Base-by-base conservation (phyloP, 495 filamentous ascomycete genomes). In the Hypomontagnella submonticulosa region DNA sequence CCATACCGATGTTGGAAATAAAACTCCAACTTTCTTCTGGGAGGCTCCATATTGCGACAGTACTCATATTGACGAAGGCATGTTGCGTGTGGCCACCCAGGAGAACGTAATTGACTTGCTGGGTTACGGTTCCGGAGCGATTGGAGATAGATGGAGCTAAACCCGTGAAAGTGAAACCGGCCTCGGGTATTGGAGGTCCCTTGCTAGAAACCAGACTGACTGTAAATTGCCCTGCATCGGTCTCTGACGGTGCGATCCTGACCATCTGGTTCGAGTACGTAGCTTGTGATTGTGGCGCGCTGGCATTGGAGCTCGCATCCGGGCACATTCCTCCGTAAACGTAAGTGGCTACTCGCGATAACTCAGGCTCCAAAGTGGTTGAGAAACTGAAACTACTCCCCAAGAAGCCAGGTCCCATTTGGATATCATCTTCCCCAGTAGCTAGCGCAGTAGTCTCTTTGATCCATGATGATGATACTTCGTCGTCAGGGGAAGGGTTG, bases 1-100 rank as follows among this genome's bases (percentile, higher is more conserved):
- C 77, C 10, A 93, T 85, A 1, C 19, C 37, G 13, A 74, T 63
- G 13, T 53, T 46, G 19, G 81, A 80, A 4, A 93, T 77, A 72
- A 95, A 97, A 37, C 82, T 87, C 94, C 94, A 98, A 56, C 84
- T 90, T 64, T 91, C 87, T 65, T 96, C 88, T 3, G 94, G 94
- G 13, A 96, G 79, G 20, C 86, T 92, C 79, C 93, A 97, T 1
- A 98, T 77, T 0, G 94, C 94, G 7, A 94, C 84, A 59, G 92
- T 90, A 32, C 90, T 92, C 90, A 96, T 97, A 72, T 97, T 96
- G 71, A 97, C 86, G 66, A 97, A 97, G 0, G 92, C 94, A 11
- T 79, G 68, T 63, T 86, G 80, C 0, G 93, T 97, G 72, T 97
- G 92, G 0, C 94, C 94, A 10, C 93, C 94, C 38, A 97, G 78